Base-by-base conservation (phyloP, 2,329 filamentous ascomycete genomes). In the Paraphoma chrysanthemicola region DNA sequence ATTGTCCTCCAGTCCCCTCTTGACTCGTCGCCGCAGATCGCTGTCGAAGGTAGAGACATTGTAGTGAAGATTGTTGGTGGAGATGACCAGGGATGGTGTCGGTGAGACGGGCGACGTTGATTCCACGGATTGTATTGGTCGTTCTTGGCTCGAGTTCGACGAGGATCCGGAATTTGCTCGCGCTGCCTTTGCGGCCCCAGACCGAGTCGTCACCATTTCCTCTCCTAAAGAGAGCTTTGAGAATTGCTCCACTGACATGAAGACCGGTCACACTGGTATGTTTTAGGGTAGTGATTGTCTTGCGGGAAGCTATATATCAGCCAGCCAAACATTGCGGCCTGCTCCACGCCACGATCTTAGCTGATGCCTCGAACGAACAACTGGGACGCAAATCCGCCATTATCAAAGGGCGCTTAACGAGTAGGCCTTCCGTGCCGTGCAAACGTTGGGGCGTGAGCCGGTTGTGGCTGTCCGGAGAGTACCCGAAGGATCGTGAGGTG, bases 141-240 rank as follows among this genome's bases (percentile, higher is more conserved):
- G 59, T 17, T 70, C 60, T 30, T 68, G 64, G 14, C 64, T 66
- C 16, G 65, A 61, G 6, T 66, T 50, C 17, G 59, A 57, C 9
- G 61, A 62, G 14, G 61, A 55, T 46, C 57, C 53, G 57, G 57
- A 47, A 46, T 56, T 63, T 56, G 62, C 49, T 53, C 59, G 66
- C 56, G 63, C 60, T 61, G 65, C 69, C 60, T 63, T 71, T 57
- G 69, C 71, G 51, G 73, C 71, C 48, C 69, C 63, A 58, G 73
- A 68, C 60, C 73, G 70, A 68, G 74, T 75, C 47, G 69, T 77
- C 59, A 77, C 73, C 74, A 77, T 77, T 23, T 60, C 63, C 59
- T 74, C 72, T 57, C 64, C 66, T n/a, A 77, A 62, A 56, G 72
- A 72, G 57, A 77, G 70, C 58, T 71, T 72, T 39, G 71, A 73